These are phyloP conservation scores for Penicillium griseofulvum DNA, from an alignment of 2,329 filamentous ascomycete genomes.

Conservation along the genomic window DNA sequence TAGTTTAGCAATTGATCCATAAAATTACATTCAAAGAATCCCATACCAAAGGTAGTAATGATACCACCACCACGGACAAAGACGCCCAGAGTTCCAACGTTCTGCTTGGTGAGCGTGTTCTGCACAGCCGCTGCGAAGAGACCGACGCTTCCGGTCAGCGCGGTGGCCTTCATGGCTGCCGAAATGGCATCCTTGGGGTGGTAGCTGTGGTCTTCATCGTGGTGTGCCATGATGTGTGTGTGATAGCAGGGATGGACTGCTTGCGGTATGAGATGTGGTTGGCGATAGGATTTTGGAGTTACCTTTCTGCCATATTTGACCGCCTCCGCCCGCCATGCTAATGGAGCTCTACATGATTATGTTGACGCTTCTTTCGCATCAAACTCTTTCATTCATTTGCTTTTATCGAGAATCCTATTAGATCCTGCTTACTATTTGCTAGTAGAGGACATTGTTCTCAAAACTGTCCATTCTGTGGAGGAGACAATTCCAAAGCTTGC, in stretches of 20 bases:
- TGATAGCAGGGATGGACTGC: conserved; percentile 25
- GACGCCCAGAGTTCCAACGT: conserved; percentile 76
- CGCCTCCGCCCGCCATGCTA: conserved; percentile 18
- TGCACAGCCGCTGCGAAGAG: conserved; percentile 73
- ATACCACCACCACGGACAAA: conserved; percentile 75
- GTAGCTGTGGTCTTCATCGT: conserved; percentile 54
- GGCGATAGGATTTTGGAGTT: conserved; percentile 28
- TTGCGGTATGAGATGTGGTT: conserved; percentile 27
- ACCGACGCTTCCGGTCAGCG: conserved; percentile 66
- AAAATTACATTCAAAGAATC: conserved; percentile 7
- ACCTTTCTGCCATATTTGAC: conserved; percentile 27
- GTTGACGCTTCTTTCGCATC: not conserved
- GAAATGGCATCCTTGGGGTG: conserved; percentile 73
- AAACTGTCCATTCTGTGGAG: not conserved
- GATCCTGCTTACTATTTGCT: not conserved
- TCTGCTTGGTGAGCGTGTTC: conserved; percentile 80
- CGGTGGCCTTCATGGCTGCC: conserved; percentile 61
- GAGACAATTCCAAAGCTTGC: conserved; percentile 16
- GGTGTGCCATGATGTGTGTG: conserved; percentile 49
- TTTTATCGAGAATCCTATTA: not conserved
- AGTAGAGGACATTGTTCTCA: not conserved
- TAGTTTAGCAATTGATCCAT: conserved; percentile 11
- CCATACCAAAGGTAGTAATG: conserved; percentile 65
- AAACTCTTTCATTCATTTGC: not conserved
- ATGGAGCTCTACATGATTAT: conserved; percentile 5